Evolutionary conservation across 2,329 filamentous ascomycete species (phyloP), one percentile per base, ranked within the genome.

Genomic region (Neopestalotiopsis sp.): DNA sequence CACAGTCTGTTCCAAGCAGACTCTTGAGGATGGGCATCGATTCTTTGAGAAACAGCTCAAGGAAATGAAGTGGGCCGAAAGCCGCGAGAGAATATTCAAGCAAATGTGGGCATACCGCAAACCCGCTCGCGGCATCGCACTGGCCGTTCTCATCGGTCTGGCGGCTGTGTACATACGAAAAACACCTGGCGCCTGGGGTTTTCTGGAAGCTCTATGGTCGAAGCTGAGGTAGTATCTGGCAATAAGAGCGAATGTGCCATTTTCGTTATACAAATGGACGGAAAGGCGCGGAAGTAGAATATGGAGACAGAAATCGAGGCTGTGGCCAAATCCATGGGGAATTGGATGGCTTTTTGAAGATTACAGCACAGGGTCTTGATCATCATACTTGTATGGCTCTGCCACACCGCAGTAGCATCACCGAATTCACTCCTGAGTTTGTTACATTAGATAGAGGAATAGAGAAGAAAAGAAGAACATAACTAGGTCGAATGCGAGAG

Each of bases 31-130:
- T 56, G 95, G 94, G 2, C 84, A 90, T 70, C 78, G 76, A 4
- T 87, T 91, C 70, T 95, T 98, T 74, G 81, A 88, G 53, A 85
- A 85, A 72, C 95, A 98, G 78, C 89, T 90, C 3, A 84, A 83
- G 67, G 91, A 97, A 74, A 82, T 98, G n/a, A 82, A 84, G 67
- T 88, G 90, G 79, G 85, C 88, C 65, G 91, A 97, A 76, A 80
- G 81, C 45, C 81, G 85, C 40, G 81, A 89, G 70, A 84, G 85
- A 72, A 78, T 86, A 12, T 72, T 86, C 34, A 82, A 82, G 61
- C 79, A 85, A 32, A 73, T 92, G 30, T 90, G 89, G 88, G 84
- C 83, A 72, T 92, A 96, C 80, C 87, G 92, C 65, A 85, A 87
- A 70, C 89, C 92, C 0, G 87, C 88, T 58, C 83, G 87, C 17